phyloP scores from a whole-genome alignment of 805 yeast genomes.

The Wickerhamomyces rabaulensis region DNA sequence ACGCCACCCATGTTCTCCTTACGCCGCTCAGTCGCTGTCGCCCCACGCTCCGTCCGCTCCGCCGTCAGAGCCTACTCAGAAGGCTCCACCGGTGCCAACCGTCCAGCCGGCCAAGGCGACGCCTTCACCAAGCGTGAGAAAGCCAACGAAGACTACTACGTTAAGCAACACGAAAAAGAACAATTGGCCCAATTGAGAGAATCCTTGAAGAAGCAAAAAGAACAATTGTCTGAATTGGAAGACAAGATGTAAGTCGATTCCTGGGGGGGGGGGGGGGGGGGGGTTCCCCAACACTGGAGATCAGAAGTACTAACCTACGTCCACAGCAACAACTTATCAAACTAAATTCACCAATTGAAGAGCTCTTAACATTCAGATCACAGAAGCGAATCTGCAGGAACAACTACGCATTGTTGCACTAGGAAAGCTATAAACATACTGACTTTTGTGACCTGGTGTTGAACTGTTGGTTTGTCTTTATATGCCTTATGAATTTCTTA shows the following conservation, averaged over 20 bases:
- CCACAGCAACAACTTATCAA: neutral
- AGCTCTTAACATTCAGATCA: neutral
- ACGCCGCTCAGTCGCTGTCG: constrained; percentile 32
- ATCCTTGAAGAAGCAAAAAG: constrained; percentile 70
- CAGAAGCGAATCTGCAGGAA: neutral
- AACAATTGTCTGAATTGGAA: constrained; percentile 47
- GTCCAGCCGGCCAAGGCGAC: constrained; percentile 49
- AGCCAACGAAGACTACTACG: constrained; percentile 82
- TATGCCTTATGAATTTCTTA: neutral
- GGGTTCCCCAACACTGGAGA: too few relatives aligned
- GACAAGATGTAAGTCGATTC: constrained; percentile 29
- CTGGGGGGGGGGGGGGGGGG: too few relatives aligned
- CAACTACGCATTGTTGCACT: neutral
- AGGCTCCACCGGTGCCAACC: constrained; percentile 58
- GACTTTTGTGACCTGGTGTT: neutral
- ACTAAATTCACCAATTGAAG: neutral
- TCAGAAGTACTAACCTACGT: neutral
- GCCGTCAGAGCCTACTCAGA: constrained; percentile 36
- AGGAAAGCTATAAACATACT: neutral
- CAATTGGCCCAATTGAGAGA: constrained; percentile 73
- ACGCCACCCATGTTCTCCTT: constrained; percentile 17
- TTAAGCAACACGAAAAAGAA: constrained; percentile 87
- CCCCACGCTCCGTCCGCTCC: constrained; percentile 20
- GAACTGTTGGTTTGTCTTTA: neutral
- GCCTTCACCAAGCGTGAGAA: constrained; percentile 82